Evolutionary conservation across 2,329 filamentous ascomycete genomes (phyloP).

Genomic region (Colletotrichum sp.): DNA sequence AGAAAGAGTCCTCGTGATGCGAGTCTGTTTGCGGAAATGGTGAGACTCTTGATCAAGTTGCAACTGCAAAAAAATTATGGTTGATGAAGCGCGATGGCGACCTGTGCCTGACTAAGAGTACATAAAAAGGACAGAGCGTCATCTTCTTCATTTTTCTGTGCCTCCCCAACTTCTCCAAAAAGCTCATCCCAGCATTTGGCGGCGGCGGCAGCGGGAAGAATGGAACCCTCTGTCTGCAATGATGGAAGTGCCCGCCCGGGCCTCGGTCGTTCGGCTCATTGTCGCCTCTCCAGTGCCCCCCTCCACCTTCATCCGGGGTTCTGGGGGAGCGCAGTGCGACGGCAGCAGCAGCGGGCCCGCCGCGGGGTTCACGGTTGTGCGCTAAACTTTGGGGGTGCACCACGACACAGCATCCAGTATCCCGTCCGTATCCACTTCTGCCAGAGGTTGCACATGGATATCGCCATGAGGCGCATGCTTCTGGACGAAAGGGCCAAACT

Average conservation of each 20-base stretch:
- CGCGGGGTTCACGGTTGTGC: neutral
- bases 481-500: neutral
- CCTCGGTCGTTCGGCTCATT: slow-evolving; percentile 24
- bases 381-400: neutral
- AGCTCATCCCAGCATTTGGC: slow-evolving; percentile 7
- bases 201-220: slow-evolving; percentile 3
- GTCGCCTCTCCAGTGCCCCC: neutral
- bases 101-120: neutral
- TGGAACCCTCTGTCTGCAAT: neutral
- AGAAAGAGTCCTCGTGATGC: neutral
- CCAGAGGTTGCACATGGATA: neutral
- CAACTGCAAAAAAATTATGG: rapidly evolving
- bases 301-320: neutral
- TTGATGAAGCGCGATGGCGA: neutral
- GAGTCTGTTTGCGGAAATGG: neutral
- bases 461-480: neutral
- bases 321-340: neutral
- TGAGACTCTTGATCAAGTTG: neutral
- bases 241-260: neutral
- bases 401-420: neutral
- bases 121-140: neutral
- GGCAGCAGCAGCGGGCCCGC: neutral
- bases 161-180: neutral
- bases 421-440: neutral
- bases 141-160: neutral